Conservation (phyloP, 345 rosid genomes). For the Rhodamnia rubescens region DNA sequence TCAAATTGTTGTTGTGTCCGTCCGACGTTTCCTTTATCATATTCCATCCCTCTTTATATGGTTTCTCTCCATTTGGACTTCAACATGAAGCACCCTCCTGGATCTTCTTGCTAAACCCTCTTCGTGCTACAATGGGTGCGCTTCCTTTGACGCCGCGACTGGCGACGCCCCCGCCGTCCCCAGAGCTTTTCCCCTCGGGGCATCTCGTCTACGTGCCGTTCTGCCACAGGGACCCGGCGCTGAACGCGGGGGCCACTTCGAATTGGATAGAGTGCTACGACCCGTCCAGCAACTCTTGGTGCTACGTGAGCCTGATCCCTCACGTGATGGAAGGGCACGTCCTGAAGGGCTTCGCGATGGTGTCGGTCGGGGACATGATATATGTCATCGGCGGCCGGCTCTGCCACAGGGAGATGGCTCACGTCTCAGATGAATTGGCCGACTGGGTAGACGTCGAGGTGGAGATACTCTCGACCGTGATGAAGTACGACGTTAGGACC, state of each 20-base stretch:
- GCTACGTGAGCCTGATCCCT: slow-evolving; percentile 21
- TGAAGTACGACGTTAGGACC: slow-evolving; percentile 7
- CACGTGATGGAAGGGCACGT: slow-evolving; percentile 15
- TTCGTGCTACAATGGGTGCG: slow-evolving; percentile 20
- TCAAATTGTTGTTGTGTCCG: not conserved
- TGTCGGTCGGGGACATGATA: slow-evolving; percentile 18
- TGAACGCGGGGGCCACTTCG: slow-evolving; percentile 4
- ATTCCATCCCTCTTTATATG: not conserved
- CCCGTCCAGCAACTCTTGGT: slow-evolving; percentile 28
- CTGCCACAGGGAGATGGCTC: slow-evolving; percentile 7
- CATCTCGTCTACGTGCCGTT: slow-evolving; percentile 20
- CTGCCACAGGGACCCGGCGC: slow-evolving; percentile 11
- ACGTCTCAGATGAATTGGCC: not conserved
- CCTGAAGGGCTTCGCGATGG: slow-evolving; percentile 36
- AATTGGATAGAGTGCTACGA: slow-evolving; percentile 32
- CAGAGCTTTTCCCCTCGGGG: not conserved
- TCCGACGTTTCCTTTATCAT: not conserved
- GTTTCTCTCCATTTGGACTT: not conserved
- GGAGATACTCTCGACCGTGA: slow-evolving; percentile 9
- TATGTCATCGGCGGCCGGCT: slow-evolving; percentile 36
- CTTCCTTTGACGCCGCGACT: slow-evolving; percentile 2
- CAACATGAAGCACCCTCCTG: fast-evolving
- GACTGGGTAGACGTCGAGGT: slow-evolving; percentile 4
- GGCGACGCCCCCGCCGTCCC: slow-evolving; percentile 2
- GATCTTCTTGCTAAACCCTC: not conserved